Evolutionary conservation across 768 basidiomycete genomes (phyloP).

Genomic region (Mycena galopus): DNA sequence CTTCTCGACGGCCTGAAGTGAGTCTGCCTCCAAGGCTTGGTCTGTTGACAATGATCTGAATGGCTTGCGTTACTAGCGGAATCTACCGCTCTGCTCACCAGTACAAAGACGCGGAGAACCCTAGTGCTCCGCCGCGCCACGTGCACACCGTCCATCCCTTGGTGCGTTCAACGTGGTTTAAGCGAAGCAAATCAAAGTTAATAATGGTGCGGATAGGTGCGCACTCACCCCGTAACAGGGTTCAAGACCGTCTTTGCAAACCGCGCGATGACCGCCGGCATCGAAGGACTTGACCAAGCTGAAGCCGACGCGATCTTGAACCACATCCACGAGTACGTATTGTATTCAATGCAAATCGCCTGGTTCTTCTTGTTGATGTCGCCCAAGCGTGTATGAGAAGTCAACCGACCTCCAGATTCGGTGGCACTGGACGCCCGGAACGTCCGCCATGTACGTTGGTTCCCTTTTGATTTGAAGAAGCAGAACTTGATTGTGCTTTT

Average conservation of each 20-base stretch:
- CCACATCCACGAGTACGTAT: constrained; percentile 45
- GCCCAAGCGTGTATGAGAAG: constrained; percentile 46
- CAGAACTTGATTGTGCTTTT: background rate
- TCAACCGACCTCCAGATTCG: constrained; percentile 49
- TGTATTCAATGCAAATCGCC: too few relatives aligned
- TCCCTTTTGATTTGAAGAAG: background rate
- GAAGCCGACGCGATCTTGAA: constrained; percentile 52
- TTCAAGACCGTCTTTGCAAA: constrained; percentile 54
- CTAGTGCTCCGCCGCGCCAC: constrained; percentile 48
- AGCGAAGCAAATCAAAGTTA: background rate
- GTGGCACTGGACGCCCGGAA: constrained; percentile 48
- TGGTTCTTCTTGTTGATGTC: background rate
- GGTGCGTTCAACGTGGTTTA: background rate
- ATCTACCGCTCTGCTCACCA: constrained; percentile 35
- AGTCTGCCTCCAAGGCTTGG: background rate
- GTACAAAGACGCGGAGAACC: constrained; percentile 45
- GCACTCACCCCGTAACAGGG: constrained; percentile 55
- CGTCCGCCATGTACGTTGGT: constrained; percentile 53
- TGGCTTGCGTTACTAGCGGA: constrained; percentile 40
- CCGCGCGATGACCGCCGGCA: constrained; percentile 50
- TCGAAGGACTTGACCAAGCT: constrained; percentile 48
- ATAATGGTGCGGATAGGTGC: constrained; percentile 31
- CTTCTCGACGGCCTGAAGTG: constrained; percentile 49
- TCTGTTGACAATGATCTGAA: background rate
- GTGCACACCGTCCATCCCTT: constrained; percentile 50